Base-by-base conservation (phyloP, 1,284 basidiomycete genomes). In the Sanghuangporus sanghuang region DNA sequence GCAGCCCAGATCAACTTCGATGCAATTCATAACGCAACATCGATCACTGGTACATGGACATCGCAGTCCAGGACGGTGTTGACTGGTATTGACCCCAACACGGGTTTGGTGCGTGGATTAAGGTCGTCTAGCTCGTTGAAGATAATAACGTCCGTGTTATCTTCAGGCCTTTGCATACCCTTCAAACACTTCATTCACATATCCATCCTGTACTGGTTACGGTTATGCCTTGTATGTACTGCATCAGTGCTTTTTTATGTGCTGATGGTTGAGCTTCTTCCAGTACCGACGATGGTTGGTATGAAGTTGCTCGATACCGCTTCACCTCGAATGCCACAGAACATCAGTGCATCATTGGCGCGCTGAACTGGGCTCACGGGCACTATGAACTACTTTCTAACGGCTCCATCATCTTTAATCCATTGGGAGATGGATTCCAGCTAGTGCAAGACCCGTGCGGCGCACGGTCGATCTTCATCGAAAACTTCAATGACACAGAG, bases 361-460 rank as follows among this genome's bases (percentile, higher is more conserved):
- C 90, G 71, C 82, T 96, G 71, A 84, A 85, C 72, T 97, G 92
- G 91, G 85, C 85, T 68, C 95, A 97, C 74, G 95, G 95, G 21
- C 85, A 74, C 36, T 95, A 90, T 75, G 65, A 71, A 0, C 74
- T 92, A 50, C 76, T 85, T 65, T 38, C 77, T 62, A 95, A 96
- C 73, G 92, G 92, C 11, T 93, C 92, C 11, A 86, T 97, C 65
- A 72, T 81, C 46, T 76, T 92, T 70, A 78, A 71, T 1, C 90
- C 93, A 1, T 83, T 91, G 67, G 81, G 79, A 14, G 95, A 97
- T 73, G 95, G 95, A 14, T 92, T 85, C 75, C 92, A 96, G 73
- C 93, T 95, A 77, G 84, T 96, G 55, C 93, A 98, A 78, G 89
- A 95, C 69, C 87, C 92, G 0, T 98, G 95, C 71, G 90, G 89